These are phyloP conservation scores for Laetiporus sulphureus DNA, from an alignment of 1,284 basidiomycete species.

Conservation along the genomic window DNA sequence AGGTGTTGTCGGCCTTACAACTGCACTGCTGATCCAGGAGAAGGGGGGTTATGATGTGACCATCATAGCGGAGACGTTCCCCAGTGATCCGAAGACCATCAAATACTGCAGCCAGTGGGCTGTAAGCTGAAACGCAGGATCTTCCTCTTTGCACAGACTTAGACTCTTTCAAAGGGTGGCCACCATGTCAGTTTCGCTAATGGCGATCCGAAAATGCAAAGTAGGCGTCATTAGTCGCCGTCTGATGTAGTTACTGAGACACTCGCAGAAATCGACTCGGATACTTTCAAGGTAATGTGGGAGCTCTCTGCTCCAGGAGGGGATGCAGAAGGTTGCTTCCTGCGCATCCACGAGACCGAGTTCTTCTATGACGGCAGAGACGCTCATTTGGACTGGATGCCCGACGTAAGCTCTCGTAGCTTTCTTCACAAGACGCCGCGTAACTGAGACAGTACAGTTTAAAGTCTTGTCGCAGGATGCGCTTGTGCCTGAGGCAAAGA, in stretches of 20 bases:
- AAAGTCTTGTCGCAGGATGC: conserved; percentile 35
- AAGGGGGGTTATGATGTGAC: conserved; percentile 49
- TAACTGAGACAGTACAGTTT: conserved; percentile 38
- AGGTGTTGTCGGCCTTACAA: conserved; percentile 72
- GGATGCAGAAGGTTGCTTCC: conserved; percentile 50
- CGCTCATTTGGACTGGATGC: conserved; percentile 47
- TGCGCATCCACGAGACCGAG: conserved; percentile 54
- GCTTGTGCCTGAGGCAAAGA: conserved; percentile 34
- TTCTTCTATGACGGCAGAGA: conserved; percentile 45
- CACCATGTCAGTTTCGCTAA: conserved; percentile 59
- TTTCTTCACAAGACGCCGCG: not conserved
- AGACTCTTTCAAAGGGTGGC: conserved; percentile 51
- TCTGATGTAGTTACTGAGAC: not conserved
- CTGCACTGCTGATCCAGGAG: conserved; percentile 60
- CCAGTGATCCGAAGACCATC: conserved; percentile 59
- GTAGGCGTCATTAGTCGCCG: conserved; percentile 26
- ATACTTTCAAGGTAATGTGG: conserved; percentile 71
- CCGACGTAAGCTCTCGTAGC: conserved; percentile 56
- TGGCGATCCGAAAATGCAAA: conserved; percentile 41
- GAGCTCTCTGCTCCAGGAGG: conserved; percentile 51
- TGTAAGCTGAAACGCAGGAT: too few relatives aligned
- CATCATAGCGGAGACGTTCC: conserved; percentile 62
- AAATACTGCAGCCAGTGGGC: conserved; percentile 76
- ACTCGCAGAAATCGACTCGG: conserved; percentile 51
- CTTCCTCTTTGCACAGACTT: too few relatives aligned